Base-by-base conservation (phyloP, 495 filamentous ascomycete species). In the Penicillium subrubescens region DNA sequence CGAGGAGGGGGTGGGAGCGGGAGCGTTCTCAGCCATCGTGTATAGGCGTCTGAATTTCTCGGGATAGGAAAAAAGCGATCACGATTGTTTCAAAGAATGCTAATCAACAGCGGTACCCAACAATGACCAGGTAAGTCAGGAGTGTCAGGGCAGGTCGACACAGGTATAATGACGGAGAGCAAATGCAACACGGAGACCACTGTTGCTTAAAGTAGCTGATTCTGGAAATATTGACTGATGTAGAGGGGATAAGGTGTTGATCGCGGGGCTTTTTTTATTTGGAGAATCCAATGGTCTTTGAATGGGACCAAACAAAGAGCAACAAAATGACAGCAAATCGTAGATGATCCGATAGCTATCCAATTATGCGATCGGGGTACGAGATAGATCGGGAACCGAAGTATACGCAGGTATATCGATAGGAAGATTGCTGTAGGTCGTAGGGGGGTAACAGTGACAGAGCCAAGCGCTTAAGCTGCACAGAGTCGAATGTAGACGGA, bases 11-110 rank as follows among this genome's bases (percentile, higher is more conserved):
- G 83, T 75, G 55, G 86, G 67, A 66, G 83, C 76, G 44, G 85
- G 77, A 66, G 81, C 82, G 79, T 83, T 87, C 68, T 92, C 90
- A 76, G 89, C 85, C 90, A 92, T 92, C 71, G 75, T 77, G 75
- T 31, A 52, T 52, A 31, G 25, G 48, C 48, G 48, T n/a, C 25
- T 52, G 48, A 29, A 29, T 29, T 31, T 31, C n/a, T 29, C 25
- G 48, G 25, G 27, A n/a, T 27, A 52, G 15, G 25, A 27, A 52
- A 52, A 31, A 17, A 21, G 25, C 48, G 48, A 52, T 52, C 48
- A 23, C 23, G 25, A 52, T 12, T 21, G 19, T 29, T 51, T 27
- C 48, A 52, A 52, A 15, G 48, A n/a, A 31, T 31, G 48, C 48
- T 52, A 52, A 31, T 8, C 25, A 52, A 10, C 15, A 52, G 48